A percentile compares a stretch with the other conserved stretches of the same genome.
Evolutionary conservation across 2,329 filamentous ascomycete species (phyloP).

Genomic region (Clonostachys rosea): DNA sequence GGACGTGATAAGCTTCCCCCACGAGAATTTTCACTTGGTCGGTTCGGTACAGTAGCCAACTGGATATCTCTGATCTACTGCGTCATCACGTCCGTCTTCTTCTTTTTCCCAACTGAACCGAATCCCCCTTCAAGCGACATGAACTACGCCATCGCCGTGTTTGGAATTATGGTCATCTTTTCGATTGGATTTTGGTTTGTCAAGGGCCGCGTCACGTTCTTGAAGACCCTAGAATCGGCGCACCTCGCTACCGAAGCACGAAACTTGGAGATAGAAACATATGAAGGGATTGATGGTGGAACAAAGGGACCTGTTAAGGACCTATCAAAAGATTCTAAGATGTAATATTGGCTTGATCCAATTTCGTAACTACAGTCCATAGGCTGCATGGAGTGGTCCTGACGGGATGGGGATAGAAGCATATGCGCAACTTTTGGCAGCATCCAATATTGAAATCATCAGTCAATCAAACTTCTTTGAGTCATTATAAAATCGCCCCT

Average conservation of each 20-base stretch:
- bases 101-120: conserved; percentile 44
- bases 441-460: too few species aligned
- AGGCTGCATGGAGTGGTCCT: too few species aligned
- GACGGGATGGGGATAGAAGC: too few species aligned
- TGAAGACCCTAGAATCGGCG: background rate
- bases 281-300: background rate
- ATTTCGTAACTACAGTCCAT: too few species aligned
- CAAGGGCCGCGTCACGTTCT: conserved; percentile 32
- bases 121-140: conserved; percentile 41
- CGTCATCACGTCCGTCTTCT: conserved; percentile 46
- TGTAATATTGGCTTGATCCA: too few species aligned
- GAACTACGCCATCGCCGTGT: conserved; percentile 54
- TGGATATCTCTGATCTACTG: conserved; percentile 47
- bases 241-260: background rate
- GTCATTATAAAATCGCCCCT: too few species aligned
- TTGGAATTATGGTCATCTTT: conserved; percentile 48
- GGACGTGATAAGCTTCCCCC: conserved; percentile 48
- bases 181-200: conserved; percentile 44
- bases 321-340: too few species aligned
- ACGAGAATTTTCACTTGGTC: conserved; percentile 38
- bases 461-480: too few species aligned
- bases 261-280: background rate
- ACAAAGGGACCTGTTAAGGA: too few species aligned
- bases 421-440: too few species aligned
- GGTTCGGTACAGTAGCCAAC: conserved; percentile 35